These are phyloP conservation scores for Butyriboletus appendiculatus DNA, from an alignment of 1,284 basidiomycete genomes.

Conservation along the genomic window DNA sequence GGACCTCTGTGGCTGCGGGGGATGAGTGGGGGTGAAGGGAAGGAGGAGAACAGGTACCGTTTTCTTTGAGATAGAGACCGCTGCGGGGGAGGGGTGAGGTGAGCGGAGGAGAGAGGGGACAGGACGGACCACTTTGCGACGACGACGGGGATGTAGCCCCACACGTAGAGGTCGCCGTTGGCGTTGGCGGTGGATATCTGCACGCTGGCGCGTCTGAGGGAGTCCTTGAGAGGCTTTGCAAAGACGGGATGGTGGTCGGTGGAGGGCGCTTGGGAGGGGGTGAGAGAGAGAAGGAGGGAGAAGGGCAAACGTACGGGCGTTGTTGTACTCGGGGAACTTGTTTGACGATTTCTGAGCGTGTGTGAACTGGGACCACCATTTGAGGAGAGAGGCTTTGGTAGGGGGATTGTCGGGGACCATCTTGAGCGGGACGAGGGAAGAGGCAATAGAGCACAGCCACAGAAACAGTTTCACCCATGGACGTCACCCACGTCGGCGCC, in stretches of 20 bases:
- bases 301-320: slow-evolving; percentile 36
- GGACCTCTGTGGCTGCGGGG: slow-evolving; percentile 82
- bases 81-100: slow-evolving; percentile 38
- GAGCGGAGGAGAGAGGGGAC: slow-evolving; percentile 3
- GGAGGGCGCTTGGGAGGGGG: slow-evolving; percentile 18
- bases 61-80: slow-evolving; percentile 90
- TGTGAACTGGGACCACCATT: slow-evolving; percentile 84
- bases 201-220: slow-evolving; percentile 85
- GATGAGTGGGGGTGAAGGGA: neutral
- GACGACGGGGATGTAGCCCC: slow-evolving; percentile 95
- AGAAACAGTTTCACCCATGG: too few relatives aligned
- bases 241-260: slow-evolving; percentile 67
- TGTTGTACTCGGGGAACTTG: slow-evolving; percentile 47
- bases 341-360: slow-evolving; percentile 54
- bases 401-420: slow-evolving; percentile 37
- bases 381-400: slow-evolving; percentile 66
- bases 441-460: slow-evolving; percentile 19
- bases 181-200: slow-evolving; percentile 93
- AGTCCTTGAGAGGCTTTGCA: slow-evolving; percentile 82
- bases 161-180: slow-evolving; percentile 82
- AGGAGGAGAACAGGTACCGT: slow-evolving; percentile 50
- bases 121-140: slow-evolving; percentile 90
- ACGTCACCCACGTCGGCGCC: neutral
- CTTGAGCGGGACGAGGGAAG: neutral
- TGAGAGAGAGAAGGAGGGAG: slow-evolving; percentile 3